Base-by-base conservation (phyloP, 331 rosid species). In the Spiraea crenata region DNA sequence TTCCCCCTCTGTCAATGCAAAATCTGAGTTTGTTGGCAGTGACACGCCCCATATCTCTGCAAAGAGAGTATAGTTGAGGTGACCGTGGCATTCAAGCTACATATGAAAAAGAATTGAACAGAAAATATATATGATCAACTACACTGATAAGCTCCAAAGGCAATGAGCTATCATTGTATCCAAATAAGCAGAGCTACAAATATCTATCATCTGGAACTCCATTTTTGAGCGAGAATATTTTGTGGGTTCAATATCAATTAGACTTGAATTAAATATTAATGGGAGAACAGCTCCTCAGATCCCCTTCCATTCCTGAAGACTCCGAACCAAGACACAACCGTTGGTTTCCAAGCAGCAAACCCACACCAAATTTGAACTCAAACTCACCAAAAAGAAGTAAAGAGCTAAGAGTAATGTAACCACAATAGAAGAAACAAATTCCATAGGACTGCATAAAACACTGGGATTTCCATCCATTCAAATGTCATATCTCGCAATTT, bases 1-100 rank as follows among this genome's bases (percentile, higher is more conserved):
- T 93, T 60, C 98, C 98, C 7, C 98, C 98, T 84, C 97, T 84
- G 67, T 93, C 98, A 35, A 90, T 90, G 78, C 98, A 90, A 78
- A 93, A 90, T 76, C 90, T 86, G 69, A 93, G 80, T 66, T 87
- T 90, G 64, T 79, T 83, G 81, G 67, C 86, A 52, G 59, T 60
- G 63, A 55, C 74, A 80, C 84, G 85, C 61, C 91, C 91, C 97
- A 93, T 93, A 9, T 65, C 41, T 17, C 50, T 16, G 71, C 64
- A 39, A 41, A 73, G 37, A 40, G 7, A 13, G 55, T 61, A 75
- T 14, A 71, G 47, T 7, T 63, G 15, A 45, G 25, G 57, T 19
- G 40, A 57, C 61, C 45, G 3, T 46, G 64, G 7, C 37, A 73
- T 3, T 48, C 35, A 49, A 31, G 55, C 85, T 38, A 55, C 34